Base-by-base conservation (phyloP, 2,329 filamentous ascomycete genomes). In the Xylariaceae sp. region DNA sequence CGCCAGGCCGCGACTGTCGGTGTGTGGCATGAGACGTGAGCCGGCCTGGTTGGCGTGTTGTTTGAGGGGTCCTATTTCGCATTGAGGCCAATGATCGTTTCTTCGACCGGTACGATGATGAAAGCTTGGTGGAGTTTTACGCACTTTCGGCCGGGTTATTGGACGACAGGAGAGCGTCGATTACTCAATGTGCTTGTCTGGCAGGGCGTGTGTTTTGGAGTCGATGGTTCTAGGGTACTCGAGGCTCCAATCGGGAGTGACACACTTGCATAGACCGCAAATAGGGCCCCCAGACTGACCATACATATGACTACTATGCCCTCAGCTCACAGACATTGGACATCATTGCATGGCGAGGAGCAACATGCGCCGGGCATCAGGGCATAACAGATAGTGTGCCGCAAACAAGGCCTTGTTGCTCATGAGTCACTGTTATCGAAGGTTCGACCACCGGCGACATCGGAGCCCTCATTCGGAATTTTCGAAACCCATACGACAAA, bases 251-350 rank as follows among this genome's bases (percentile, higher is more conserved):
- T 64, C 60, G 60, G 60, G 57, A 54, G 47, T 38, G 52, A 40
- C 47, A 62, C 49, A 51, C 36, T 39, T 54, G 47, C 55, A 62
- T 54, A 55, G 51, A 53, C 59, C 56, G 49, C 53, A 57, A 42
- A 42, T 45, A 49, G 57, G 58, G 53, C 57, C 56, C 55, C 52
- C 43, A 47, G 44, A 62, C 58, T 62, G 62, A 56, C 62, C 62
- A 63, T 55, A 56, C 62, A 58, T 49, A 44, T 52, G 41, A 22
- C 57, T 51, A 55, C 40, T 54, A 52, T 15, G 22, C 30, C 43
- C 56, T 58, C 57, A 64, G 60, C 61, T 60, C 60, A 61, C 60
- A 59, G 52, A 57, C 54, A 61, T 64, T 64, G 61, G 61, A 64
- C 61, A 64, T 61, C 61, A 64, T 51, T 64, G 61, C 61, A 64